Base-by-base conservation (phyloP, 352 stramenopile genomes). In the Peronospora belbahrii region DNA sequence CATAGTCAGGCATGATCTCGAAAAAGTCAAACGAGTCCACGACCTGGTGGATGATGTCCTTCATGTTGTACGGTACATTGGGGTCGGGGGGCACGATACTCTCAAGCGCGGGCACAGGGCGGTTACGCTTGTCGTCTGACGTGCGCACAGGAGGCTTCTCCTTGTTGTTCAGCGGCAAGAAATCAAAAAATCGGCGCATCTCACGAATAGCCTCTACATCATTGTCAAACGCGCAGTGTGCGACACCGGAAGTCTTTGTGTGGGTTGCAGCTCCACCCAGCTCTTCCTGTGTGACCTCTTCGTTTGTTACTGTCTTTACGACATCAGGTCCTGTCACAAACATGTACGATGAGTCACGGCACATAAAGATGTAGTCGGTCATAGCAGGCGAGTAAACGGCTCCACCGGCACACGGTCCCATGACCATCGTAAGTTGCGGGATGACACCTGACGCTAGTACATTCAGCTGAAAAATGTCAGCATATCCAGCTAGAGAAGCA, bases 311-410 rank as follows among this genome's bases (percentile, higher is more conserved):
- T 3, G 93, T 98, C 70, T 98, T 98, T 28, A 99, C 95, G 2
- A 99, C 96, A 39, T 98, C 93, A 0, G 96, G 96, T 13, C 96
- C 96, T 5, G 96, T 99, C 31, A 99, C 95, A 66, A 99, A 99
- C 95, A 98, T 99, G 76, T 98, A 98, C 19, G 85, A 97, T 13
- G 93, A 96, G 43, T 97, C 67, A 50, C 94, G 85, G 11, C 56
- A 98, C 96, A 99, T 99, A 68, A 98, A 98, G 40, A 98, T 98
- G 56, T 98, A 99, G 68, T 99, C 96, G 2, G 96, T 99, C 83
- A 99, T 98, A 35, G 95, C 96, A 6, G 96, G 96, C 42, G 85
- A 97, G 63, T 97, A 97, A 18, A 97, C 88, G 20, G 88, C 91
- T 37, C 91, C 91, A 51, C 93, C 94, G 22, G 96, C 96, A 67